Conservation (phyloP, 2,329 filamentous ascomycete species). For the Ampelomyces quisqualis region DNA sequence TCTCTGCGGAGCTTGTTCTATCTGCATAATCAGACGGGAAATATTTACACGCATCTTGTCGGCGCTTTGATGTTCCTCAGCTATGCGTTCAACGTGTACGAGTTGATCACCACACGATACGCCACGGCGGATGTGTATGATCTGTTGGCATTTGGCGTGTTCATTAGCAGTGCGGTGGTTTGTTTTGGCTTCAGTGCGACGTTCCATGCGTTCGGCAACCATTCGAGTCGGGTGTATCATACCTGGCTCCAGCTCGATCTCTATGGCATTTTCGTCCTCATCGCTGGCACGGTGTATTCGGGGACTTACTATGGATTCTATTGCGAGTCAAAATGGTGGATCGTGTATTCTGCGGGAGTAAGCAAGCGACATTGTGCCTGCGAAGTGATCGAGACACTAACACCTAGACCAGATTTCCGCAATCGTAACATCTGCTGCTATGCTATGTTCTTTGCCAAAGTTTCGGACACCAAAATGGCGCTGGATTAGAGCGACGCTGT, state of each 20-base stretch:
- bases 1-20: slow-evolving; percentile 6
- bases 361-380: not conserved
- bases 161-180: slow-evolving; percentile 1
- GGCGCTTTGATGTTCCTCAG: not conserved
- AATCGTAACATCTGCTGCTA: slow-evolving; percentile 3
- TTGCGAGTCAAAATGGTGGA: slow-evolving; percentile 5
- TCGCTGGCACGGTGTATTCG: slow-evolving; percentile 8
- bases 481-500: slow-evolving; percentile 6
- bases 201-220: slow-evolving; percentile 7
- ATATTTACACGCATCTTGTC: slow-evolving; percentile 8
- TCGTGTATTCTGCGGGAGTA: slow-evolving; percentile 3
- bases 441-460: slow-evolving; percentile 4
- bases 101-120: slow-evolving; percentile 1
- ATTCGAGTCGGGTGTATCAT: slow-evolving; percentile 6
- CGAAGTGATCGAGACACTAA: not conserved
- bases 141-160: slow-evolving; percentile 6
- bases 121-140: slow-evolving; percentile 3
- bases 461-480: slow-evolving; percentile 9
- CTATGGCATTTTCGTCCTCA: slow-evolving; percentile 8
- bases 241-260: slow-evolving; percentile 6
- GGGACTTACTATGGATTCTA: slow-evolving; percentile 9
- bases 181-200: slow-evolving; percentile 9
- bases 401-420: not conserved
- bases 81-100: slow-evolving; percentile 1
- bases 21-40: slow-evolving; percentile 7